Evolutionary conservation across 352 stramenopile species (phyloP), one percentile per base, ranked within the genome.

Genomic region (Pythium inflatum): DNA sequence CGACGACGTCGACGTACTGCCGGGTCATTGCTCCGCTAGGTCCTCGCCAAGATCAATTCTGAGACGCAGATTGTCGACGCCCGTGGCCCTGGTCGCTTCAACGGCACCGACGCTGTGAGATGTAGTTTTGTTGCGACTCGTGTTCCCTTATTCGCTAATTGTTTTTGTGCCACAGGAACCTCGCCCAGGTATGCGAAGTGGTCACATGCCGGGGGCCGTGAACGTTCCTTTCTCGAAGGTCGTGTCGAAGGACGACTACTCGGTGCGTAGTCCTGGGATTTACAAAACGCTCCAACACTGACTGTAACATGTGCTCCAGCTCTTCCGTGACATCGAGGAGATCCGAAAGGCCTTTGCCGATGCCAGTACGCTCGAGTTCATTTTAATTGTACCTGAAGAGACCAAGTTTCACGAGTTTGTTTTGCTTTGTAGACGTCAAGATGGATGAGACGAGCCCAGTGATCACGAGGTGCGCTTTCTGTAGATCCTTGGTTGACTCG

Each of bases 171-270:
- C n/a, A n/a, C n/a, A 94, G 87, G 96, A 99, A 66, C 96, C 95
- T 20, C 87, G 96, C 36, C 81, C 89, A 14, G 93, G 94, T 33
- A 88, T 98, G 76, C 81, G 93, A 48, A 77, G 88, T 22, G 96
- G 96, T 1, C 96, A 98, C 70, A 98, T 98, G 72, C 95, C 96
- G 18, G 84, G 85, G 12, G 79, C 93, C 12, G 61, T 96, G 14
- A 98, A 98, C 71, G 75, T 98, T 0, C 95, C 94, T 0, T 98
- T 98, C 69, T 70, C 63, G 8, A 92, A 93, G 59, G 45, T 98
- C 36, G 83, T 98, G 14, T 70, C 81, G 8, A 71, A 88, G 28
- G 80, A 96, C 9, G 91, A 98, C 72, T 91, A 96, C 41, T 88
- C 81, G 75, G 79, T 91, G 43, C 59, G 86, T n/a, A n/a, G n/a